A percentile compares a stretch with the other conserved stretches of the same genome.
Conservation (phyloP, 352 stramenopile genomes). For the Pythium guiyangense region DNA sequence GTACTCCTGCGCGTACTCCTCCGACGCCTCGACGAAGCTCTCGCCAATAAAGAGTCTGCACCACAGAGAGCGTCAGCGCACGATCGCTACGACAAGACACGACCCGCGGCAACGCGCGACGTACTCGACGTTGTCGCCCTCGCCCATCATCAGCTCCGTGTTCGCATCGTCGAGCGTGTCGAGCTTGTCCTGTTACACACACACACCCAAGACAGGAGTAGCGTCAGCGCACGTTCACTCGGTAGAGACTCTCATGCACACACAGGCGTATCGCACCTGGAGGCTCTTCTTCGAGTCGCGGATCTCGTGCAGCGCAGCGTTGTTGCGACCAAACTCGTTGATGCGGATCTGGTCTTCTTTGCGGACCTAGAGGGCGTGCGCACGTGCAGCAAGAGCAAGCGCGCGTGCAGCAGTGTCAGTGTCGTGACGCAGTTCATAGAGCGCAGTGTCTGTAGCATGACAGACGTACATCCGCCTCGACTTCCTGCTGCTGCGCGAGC, state of each 20-base stretch:
- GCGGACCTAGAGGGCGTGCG: constrained; percentile 68
- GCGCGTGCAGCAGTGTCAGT: no score
- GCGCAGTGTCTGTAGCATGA: not conserved
- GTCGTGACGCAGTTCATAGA: not conserved
- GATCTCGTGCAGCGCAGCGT: constrained; percentile 92
- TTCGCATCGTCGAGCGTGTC: constrained; percentile 96
- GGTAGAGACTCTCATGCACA: not conserved
- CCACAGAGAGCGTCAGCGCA: not conserved
- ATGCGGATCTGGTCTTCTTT: constrained; percentile 96
- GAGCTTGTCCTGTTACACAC: constrained; percentile 80
- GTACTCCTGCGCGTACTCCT: constrained; percentile 94
- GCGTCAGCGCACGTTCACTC: no score
- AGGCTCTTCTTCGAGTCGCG: constrained; percentile 87
- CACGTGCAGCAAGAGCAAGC: not conserved
- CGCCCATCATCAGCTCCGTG: constrained; percentile 97
- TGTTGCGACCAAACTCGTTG: constrained; percentile 97
- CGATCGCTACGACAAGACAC: not conserved
- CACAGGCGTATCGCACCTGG: constrained; percentile 48
- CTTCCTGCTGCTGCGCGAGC: constrained; percentile 78
- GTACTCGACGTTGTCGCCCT: constrained; percentile 79
- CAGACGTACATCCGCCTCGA: constrained; percentile 68
- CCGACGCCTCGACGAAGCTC: constrained; percentile 92
- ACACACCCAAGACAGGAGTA: no score
- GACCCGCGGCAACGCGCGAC: constrained; percentile 6
- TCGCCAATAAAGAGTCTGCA: constrained; percentile 91